Percentiles rank a stretch among this genome's conserved stretches.
Conservation (phyloP, 345 rosid genomes). For the Eucalyptus fibrosa region DNA sequence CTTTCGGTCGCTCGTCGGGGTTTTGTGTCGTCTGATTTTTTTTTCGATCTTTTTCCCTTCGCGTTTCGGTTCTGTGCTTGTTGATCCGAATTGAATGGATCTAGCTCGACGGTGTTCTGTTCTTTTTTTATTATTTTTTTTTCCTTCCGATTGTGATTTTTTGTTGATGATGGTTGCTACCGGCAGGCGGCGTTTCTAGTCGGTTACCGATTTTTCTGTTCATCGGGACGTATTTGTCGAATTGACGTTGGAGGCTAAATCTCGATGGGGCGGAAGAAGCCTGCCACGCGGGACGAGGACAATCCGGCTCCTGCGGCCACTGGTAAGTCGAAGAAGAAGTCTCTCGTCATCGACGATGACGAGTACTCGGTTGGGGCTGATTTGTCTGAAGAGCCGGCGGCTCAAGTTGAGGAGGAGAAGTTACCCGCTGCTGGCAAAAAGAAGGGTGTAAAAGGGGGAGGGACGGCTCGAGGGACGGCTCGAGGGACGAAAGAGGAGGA, state of each 20-base stretch:
- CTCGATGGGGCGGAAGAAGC: slow-evolving; percentile 68
- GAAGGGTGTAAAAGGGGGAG: slow-evolving; percentile 54
- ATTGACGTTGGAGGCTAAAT: not conserved
- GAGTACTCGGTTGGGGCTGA: slow-evolving; percentile 64
- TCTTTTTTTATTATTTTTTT: not conserved
- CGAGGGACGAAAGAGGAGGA: too few species aligned
- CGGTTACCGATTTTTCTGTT: not conserved
- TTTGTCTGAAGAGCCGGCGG: slow-evolving; percentile 30
- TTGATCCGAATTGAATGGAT: not conserved
- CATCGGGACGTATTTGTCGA: not conserved
- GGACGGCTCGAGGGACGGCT: slow-evolving; percentile 18
- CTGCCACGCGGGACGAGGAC: slow-evolving; percentile 43
- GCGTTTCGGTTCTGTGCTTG: not conserved
- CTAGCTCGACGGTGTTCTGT: not conserved
- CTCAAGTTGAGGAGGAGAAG: slow-evolving; percentile 22
- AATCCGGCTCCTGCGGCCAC: slow-evolving; percentile 5
- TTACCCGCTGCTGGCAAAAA: slow-evolving; percentile 34
- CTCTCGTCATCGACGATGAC: slow-evolving; percentile 56
- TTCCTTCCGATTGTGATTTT: not conserved
- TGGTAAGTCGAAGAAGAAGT: slow-evolving; percentile 70
- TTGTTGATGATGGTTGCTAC: not conserved
- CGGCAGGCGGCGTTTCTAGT: not conserved
- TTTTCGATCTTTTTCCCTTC: not conserved
- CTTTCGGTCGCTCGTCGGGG: not conserved
- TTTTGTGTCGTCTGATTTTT: not conserved